Conservation (phyloP, 345 rosid species). For the Abelmoschus esculentus region DNA sequence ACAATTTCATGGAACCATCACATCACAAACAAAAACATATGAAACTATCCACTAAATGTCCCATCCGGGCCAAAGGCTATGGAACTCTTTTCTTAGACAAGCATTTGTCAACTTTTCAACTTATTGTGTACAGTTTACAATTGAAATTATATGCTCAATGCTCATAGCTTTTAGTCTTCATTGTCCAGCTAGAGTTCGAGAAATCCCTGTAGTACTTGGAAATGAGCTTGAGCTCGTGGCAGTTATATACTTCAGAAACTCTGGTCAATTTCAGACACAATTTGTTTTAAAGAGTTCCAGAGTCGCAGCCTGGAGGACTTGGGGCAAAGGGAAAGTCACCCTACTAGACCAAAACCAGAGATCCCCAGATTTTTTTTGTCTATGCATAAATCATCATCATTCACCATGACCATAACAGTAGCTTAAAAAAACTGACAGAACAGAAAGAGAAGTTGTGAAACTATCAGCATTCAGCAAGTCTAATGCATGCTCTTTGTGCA, state of each 20-base stretch:
- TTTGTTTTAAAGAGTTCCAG: too few species aligned
- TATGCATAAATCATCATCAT: constrained; percentile 8
- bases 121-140: too few species aligned
- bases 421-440: constrained; percentile 13
- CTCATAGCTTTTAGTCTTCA: too few species aligned
- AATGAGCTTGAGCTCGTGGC: constrained; percentile 7
- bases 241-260: neutral
- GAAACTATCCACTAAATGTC: neutral
- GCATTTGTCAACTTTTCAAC: neutral
- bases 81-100: neutral
- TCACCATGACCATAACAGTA: constrained; percentile 4
- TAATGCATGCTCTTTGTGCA: constrained; percentile 5
- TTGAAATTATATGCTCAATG: too few species aligned
- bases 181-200: too few species aligned
- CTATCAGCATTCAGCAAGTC: neutral
- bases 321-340: too few species aligned
- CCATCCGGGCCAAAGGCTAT: neutral
- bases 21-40: neutral
- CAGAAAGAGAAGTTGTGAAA: neutral
- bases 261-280: neutral
- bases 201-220: constrained; percentile 5
- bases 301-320: too few species aligned
- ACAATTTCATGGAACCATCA: neutral
- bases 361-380: neutral
- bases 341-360: neutral